Base-by-base conservation (phyloP, 2,329 filamentous ascomycete species). In the Trichoderma endophyticum region DNA sequence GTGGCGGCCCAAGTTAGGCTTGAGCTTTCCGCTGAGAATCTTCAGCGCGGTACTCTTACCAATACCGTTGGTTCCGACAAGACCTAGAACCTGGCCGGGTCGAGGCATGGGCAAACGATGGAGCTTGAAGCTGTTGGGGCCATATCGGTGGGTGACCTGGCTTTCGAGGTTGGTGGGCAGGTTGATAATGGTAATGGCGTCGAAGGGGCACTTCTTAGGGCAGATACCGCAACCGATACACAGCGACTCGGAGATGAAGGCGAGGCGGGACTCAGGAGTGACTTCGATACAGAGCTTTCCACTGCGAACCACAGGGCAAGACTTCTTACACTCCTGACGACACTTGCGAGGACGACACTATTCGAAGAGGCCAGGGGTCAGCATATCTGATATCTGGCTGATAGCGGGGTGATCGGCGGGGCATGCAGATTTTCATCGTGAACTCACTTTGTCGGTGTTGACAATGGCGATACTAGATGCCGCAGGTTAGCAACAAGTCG, bases 171-270 rank as follows among this genome's bases (percentile, higher is more conserved):
- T 99, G 82, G 96, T 99, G 77, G 97, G 96, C 87, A 99, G 86
- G 87, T 99, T 99, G 94, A 99, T 99, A 83, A 99, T 99, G 83
- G 95, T 97, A 85, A 99, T 99, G 79, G 96, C 96, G 80, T 95
- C 92, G 84, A 99, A 99, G 18, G 96, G 96, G 83, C 96, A 99
- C 84, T 98, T 98, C 87, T 99, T 99, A 59, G 95, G 94, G 84
- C 97, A 99, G 86, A 99, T 99, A 91, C 96, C 97, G 81, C 97
- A 99, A 83, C 96, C 96, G 79, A 98, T 98, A 82, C 95, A 98
- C 74, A 98, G 90, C 75, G 90, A 90, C 84, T 99, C 96, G 76
- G 95, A 98, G 80, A 99, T 97, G 88, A 98, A 99, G 82, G 96
- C 96, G 78, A 99, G 95, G 80, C 95, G 95, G 76, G 95, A 97